Percentiles rank a stretch among this genome's conserved stretches.
phyloP scores from a whole-genome alignment of 768 basidiomycete species.

The Lepiota brunneoincarnata region DNA sequence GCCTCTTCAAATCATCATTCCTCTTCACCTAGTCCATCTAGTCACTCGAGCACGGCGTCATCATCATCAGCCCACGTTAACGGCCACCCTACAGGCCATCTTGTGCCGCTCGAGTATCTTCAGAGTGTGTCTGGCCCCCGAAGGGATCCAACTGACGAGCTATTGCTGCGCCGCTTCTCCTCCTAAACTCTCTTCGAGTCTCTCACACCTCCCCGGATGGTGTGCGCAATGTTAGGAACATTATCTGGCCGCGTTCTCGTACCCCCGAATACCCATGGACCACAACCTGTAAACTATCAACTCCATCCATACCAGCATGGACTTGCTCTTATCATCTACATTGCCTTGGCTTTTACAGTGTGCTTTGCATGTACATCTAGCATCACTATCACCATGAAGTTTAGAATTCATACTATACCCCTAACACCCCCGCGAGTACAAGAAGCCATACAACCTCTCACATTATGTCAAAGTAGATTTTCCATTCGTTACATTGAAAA shows the following conservation, averaged over 20 bases:
- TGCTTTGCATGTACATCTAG: conserved; percentile 6
- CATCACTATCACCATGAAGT: neutral
- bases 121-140: conserved; percentile 50
- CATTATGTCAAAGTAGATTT: neutral
- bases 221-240: neutral
- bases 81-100: conserved; percentile 26
- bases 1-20: conserved; percentile 21
- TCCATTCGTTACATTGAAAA: neutral
- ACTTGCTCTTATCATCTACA: neutral
- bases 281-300: conserved; percentile 5
- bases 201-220: neutral
- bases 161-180: conserved; percentile 56
- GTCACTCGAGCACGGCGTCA: conserved; percentile 35
- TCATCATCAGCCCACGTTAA: conserved; percentile 38
- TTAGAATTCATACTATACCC: neutral
- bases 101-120: conserved; percentile 66
- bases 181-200: conserved; percentile 18
- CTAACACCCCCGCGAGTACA: too few relatives aligned
- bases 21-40: conserved; percentile 27
- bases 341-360: neutral
- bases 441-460: too few relatives aligned
- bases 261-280: neutral
- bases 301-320: neutral
- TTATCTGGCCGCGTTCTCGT: conserved; percentile 1
- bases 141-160: conserved; percentile 65